Evolutionary conservation across 768 basidiomycete genomes (phyloP).

Genomic region (Rubroboletus pulcherrimus): DNA sequence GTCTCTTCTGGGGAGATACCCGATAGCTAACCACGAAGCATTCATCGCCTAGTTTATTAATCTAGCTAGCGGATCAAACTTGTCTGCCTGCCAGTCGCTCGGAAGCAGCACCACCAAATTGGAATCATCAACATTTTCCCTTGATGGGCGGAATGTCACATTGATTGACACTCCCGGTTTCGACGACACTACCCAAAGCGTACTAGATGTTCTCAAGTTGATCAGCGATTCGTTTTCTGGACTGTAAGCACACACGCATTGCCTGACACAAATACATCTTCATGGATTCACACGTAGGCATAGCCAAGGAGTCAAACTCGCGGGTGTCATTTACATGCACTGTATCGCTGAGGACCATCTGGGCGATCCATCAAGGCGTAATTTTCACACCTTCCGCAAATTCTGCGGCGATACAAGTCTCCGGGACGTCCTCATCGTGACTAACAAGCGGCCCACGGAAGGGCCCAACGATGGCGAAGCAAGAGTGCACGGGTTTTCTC

Average conservation of each 20-base stretch:
- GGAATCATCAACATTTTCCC: constrained; percentile 38
- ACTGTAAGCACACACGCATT: constrained; percentile 14
- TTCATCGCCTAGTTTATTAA: constrained; percentile 43
- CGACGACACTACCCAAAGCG: constrained; percentile 45
- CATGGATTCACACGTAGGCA: constrained; percentile 7
- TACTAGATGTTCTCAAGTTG: constrained; percentile 42
- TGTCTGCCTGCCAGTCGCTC: constrained; percentile 38
- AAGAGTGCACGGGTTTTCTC: constrained; percentile 38
- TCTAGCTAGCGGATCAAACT: constrained; percentile 42
- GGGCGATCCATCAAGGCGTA: constrained; percentile 40
- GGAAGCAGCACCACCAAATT: constrained; percentile 44
- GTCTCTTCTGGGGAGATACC: background rate
- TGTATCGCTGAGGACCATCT: constrained; percentile 42
- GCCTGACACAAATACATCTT: background rate
- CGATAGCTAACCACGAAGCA: constrained; percentile 1
- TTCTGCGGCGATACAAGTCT: constrained; percentile 48
- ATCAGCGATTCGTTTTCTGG: constrained; percentile 35
- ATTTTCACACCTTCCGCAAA: constrained; percentile 44
- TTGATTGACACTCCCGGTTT: constrained; percentile 61
- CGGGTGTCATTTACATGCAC: constrained; percentile 51
- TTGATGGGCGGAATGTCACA: constrained; percentile 41
- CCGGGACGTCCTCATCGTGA: constrained; percentile 44
- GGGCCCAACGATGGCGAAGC: constrained; percentile 27
- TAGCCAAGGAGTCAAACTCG: constrained; percentile 32
- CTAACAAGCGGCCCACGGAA: constrained; percentile 43